These are phyloP conservation scores for Diplodia scrobiculata DNA, from an alignment of 2,329 filamentous ascomycete species.

Conservation along the genomic window DNA sequence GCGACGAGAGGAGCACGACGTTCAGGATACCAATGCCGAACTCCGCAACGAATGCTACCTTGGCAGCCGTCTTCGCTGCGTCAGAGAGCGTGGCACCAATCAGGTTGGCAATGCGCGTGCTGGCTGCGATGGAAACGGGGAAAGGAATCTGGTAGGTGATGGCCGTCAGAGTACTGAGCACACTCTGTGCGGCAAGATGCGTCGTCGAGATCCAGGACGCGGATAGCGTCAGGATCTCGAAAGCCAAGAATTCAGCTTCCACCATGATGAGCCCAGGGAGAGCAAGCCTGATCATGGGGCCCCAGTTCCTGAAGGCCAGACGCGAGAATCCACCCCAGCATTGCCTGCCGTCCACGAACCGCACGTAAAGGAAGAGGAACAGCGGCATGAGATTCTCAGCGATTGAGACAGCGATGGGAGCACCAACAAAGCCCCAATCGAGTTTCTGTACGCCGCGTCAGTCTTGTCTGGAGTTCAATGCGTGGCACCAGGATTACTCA, in stretches of 20 bases:
- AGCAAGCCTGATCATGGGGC: constrained; percentile 83
- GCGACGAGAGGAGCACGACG: constrained; percentile 65
- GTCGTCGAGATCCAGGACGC: constrained; percentile 77
- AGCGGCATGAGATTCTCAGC: constrained; percentile 75
- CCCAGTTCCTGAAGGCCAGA: constrained; percentile 72
- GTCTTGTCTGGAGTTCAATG: not conserved
- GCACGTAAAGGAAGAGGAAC: constrained; percentile 71
- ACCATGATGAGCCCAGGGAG: constrained; percentile 92
- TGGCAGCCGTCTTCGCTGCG: constrained; percentile 77
- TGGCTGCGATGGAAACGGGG: constrained; percentile 82
- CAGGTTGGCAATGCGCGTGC: constrained; percentile 85
- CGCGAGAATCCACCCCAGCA: constrained; percentile 78
- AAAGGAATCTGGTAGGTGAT: constrained; percentile 92
- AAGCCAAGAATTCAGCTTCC: constrained; percentile 60
- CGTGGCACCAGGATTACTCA: constrained; percentile 38
- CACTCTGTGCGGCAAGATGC: constrained; percentile 77
- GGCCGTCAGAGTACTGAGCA: constrained; percentile 74
- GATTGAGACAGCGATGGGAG: constrained; percentile 74
- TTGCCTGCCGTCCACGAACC: constrained; percentile 67
- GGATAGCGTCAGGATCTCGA: constrained; percentile 63
- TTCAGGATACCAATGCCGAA: constrained; percentile 78
- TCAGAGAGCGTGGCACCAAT: constrained; percentile 83
- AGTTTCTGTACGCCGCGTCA: constrained; percentile 33
- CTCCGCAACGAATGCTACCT: constrained; percentile 70
- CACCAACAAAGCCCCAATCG: constrained; percentile 66